A percentile compares a stretch with the other conserved stretches of the same genome.
These are phyloP conservation scores for Spinellus fusiger DNA, from an alignment of 192 early-diverging fungal genomes.

Conservation along the genomic window DNA sequence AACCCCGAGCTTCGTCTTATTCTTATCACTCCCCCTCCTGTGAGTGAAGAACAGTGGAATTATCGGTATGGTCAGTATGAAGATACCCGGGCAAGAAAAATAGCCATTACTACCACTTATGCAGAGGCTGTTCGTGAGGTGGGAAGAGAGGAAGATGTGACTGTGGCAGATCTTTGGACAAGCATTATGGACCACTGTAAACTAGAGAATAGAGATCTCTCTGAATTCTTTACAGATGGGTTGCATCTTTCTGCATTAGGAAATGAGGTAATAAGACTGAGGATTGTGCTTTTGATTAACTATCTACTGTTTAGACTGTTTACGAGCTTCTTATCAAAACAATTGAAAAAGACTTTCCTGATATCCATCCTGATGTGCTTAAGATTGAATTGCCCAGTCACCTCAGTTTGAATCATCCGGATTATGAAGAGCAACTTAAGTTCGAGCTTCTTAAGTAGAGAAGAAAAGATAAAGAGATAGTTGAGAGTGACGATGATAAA, in stretches of 20 bases:
- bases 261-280: slow-evolving; percentile 35
- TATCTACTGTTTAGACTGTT: slow-evolving; percentile 23
- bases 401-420: slow-evolving; percentile 16
- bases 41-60: slow-evolving; percentile 50
- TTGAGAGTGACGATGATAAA: background rate
- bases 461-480: background rate
- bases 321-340: slow-evolving; percentile 34
- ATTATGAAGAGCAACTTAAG: slow-evolving; percentile 21
- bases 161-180: slow-evolving; percentile 29
- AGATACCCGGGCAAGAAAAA: slow-evolving; percentile 25
- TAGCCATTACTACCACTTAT: slow-evolving; percentile 42
- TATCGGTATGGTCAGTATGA: slow-evolving; percentile 25
- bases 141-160: slow-evolving; percentile 32
- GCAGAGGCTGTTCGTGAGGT: slow-evolving; percentile 39
- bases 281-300: background rate
- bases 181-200: slow-evolving; percentile 36
- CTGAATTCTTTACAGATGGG: slow-evolving; percentile 47
- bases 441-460: background rate
- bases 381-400: slow-evolving; percentile 36
- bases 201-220: slow-evolving; percentile 13
- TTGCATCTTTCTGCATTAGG: slow-evolving; percentile 50
- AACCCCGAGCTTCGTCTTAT: slow-evolving; percentile 58
- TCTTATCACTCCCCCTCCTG: slow-evolving; percentile 64
- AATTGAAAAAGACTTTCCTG: slow-evolving; percentile 38
- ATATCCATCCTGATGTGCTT: slow-evolving; percentile 45